phyloP scores from a whole-genome alignment of 148 eudicot species.

The Nepenthes mirabilis region DNA sequence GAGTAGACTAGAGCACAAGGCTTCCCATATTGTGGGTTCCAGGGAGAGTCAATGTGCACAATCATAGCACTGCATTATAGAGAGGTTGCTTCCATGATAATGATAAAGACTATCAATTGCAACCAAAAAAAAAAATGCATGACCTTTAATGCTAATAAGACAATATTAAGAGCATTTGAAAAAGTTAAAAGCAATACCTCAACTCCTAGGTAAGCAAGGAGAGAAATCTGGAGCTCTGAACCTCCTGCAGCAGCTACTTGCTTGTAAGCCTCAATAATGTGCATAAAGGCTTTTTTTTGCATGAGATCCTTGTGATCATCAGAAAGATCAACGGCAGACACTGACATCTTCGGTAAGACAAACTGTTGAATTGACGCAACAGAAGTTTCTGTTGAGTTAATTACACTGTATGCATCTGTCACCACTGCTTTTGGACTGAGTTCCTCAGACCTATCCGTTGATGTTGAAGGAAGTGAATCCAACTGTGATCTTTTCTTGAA shows the following conservation, averaged over 20 bases:
- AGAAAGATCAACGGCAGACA: conserved; percentile 61
- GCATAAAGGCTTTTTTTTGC: conserved; percentile 58
- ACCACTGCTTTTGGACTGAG: conserved; percentile 59
- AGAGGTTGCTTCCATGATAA: too few relatives aligned
- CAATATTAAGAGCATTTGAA: too few relatives aligned
- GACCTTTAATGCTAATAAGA: too few relatives aligned
- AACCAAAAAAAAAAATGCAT: too few relatives aligned
- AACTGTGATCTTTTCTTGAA: conserved; percentile 17
- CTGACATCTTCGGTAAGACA: conserved; percentile 79
- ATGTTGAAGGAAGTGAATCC: conserved; percentile 57
- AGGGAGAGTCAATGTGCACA: too few relatives aligned
- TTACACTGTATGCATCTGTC: conserved; percentile 41
- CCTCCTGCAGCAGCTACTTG: conserved; percentile 82
- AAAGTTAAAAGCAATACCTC: conserved; percentile 40
- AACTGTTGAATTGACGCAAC: conserved; percentile 32
- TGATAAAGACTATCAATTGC: too few relatives aligned
- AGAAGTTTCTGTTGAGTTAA: conserved; percentile 62
- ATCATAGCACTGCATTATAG: too few relatives aligned
- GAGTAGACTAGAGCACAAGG: too few relatives aligned
- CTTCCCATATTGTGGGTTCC: too few relatives aligned
- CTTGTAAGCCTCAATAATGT: conserved; percentile 85
- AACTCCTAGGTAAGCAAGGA: conserved; percentile 74
- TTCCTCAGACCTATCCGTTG: conserved; percentile 92
- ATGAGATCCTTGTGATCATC: conserved; percentile 69
- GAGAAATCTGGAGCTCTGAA: conserved; percentile 60